A percentile compares a stretch with the other conserved stretches of the same genome.
phyloP scores from a whole-genome alignment of 2,329 filamentous ascomycete species.

The Trichophaea hybrida region DNA sequence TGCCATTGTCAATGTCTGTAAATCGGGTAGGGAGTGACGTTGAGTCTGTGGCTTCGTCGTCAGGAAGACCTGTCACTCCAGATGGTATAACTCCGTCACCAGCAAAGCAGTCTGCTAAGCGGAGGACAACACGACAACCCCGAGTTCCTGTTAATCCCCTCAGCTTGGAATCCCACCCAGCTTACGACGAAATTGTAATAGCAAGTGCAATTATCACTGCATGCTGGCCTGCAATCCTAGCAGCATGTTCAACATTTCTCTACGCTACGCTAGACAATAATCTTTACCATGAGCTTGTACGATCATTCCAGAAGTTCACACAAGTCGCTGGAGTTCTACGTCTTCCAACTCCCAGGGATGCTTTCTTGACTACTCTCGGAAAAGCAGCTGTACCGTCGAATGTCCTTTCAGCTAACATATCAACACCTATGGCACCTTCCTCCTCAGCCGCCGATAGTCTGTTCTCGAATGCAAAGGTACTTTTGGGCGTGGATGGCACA shows the following conservation, averaged over 20 bases:
- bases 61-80: slow-evolving; percentile 16
- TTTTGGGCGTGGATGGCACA: slow-evolving; percentile 56
- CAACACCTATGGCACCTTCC: slow-evolving; percentile 4
- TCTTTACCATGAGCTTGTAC: slow-evolving; percentile 81
- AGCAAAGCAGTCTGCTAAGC: slow-evolving; percentile 17
- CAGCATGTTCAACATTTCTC: slow-evolving; percentile 87
- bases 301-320: slow-evolving; percentile 86
- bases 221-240: slow-evolving; percentile 91
- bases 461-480: slow-evolving; percentile 54
- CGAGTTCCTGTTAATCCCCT: slow-evolving; percentile 76
- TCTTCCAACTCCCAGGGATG: slow-evolving; percentile 74
- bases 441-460: slow-evolving; percentile 37
- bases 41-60: slow-evolving; percentile 2
- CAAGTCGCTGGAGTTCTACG: slow-evolving; percentile 85
- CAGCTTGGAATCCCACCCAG: slow-evolving; percentile 54
- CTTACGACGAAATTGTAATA: slow-evolving; percentile 55
- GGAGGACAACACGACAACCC: slow-evolving; percentile 40
- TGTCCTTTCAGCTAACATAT: slow-evolving; percentile 35
- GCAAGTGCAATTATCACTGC: slow-evolving; percentile 74
- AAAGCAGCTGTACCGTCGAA: slow-evolving; percentile 88
- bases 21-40: slow-evolving; percentile 15
- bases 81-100: slow-evolving; percentile 22
- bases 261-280: slow-evolving; percentile 84
- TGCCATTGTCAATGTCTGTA: not conserved
- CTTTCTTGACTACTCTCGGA: slow-evolving; percentile 81